A percentile compares a stretch with the other conserved stretches of the same genome.
Conservation (phyloP, 371 early-diverging fungal species). For the Hamiltosporidium magnivora region DNA sequence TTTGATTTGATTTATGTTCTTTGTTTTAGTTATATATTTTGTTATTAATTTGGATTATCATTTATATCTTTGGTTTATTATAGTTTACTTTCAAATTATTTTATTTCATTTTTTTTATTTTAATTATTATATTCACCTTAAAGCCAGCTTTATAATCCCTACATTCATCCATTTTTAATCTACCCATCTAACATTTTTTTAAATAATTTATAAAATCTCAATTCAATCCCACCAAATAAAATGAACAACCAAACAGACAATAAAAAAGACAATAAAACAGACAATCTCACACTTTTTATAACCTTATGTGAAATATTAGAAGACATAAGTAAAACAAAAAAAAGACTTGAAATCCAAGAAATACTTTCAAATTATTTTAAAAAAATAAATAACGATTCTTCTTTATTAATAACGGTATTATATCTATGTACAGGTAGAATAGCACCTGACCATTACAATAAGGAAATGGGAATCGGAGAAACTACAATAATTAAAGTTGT, state of each 20-base stretch:
- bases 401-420: conserved; percentile 5
- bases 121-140: too few relatives aligned
- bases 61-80: too few relatives aligned
- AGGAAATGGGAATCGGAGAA: conserved; percentile 56
- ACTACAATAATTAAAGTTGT: conserved; percentile 36
- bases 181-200: too few relatives aligned
- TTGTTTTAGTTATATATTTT: background rate
- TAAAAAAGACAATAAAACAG: background rate
- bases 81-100: too few relatives aligned
- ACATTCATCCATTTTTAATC: too few relatives aligned
- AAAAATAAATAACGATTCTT: background rate
- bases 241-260: too few relatives aligned
- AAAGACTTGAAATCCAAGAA: conserved; percentile 1
- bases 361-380: background rate
- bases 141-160: too few relatives aligned
- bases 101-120: too few relatives aligned
- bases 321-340: conserved; percentile 1
- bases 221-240: too few relatives aligned
- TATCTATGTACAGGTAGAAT: conserved; percentile 50
- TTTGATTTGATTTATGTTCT: background rate
- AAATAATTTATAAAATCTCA: too few relatives aligned
- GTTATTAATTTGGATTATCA: too few relatives aligned
- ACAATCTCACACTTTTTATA: background rate
- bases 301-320: background rate
- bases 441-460: conserved; percentile 40